Evolutionary conservation across 805 yeast genomes (phyloP).

Genomic region (Kuraishia cidri): DNA sequence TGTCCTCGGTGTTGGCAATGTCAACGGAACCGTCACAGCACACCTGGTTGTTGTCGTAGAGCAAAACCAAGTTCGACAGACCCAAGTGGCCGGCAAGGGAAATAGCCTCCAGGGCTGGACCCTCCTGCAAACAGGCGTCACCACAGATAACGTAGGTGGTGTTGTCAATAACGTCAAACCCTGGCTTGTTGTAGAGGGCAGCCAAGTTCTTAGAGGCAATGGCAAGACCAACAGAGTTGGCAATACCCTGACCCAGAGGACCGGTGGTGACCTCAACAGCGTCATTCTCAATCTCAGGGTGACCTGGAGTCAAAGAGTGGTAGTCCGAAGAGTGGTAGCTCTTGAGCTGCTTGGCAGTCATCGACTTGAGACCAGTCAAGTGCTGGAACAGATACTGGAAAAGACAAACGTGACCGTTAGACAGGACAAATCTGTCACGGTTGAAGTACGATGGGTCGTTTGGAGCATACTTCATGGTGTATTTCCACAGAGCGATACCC

Average conservation of each 20-base stretch:
- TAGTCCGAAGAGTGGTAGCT: constrained; percentile 18
- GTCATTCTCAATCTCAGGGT: constrained; percentile 28
- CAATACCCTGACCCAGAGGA: constrained; percentile 29
- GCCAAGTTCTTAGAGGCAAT: constrained; percentile 24
- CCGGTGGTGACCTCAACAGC: constrained; percentile 29
- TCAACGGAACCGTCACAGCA: constrained; percentile 27
- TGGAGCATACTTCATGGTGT: constrained; percentile 21
- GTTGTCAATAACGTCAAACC: constrained; percentile 17
- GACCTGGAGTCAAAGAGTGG: constrained; percentile 25
- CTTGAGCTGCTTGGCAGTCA: constrained; percentile 24
- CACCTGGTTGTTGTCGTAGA: constrained; percentile 27
- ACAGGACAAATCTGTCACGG: constrained; percentile 26
- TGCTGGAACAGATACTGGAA: constrained; percentile 20
- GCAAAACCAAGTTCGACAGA: constrained; percentile 23
- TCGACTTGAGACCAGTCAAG: constrained; percentile 21
- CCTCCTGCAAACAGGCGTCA: constrained; percentile 32
- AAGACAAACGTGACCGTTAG: constrained; percentile 27
- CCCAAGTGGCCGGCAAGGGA: constrained; percentile 29
- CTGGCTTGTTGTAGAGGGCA: constrained; percentile 25
- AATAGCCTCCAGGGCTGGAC: constrained; percentile 26
- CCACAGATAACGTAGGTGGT: constrained; percentile 25
- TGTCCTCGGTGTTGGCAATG: constrained; percentile 22
- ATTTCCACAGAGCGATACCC: constrained; percentile 25
- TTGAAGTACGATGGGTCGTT: constrained; percentile 22
- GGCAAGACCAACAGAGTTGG: constrained; percentile 30